Conservation (phyloP, 768 basidiomycete species). For the Pisolithus albus region DNA sequence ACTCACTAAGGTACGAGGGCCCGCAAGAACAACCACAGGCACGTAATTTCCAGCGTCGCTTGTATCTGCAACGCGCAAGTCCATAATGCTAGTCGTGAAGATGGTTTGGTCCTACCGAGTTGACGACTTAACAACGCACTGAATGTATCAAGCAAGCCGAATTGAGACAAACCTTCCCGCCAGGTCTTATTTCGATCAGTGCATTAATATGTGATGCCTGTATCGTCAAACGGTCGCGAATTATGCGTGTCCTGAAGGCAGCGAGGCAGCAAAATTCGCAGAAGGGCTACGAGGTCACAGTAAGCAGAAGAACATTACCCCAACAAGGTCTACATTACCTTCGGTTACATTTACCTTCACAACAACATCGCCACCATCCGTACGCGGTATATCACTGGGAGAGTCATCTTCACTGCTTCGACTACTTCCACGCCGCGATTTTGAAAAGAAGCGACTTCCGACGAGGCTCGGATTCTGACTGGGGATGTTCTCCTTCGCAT, state of each 20-base stretch:
- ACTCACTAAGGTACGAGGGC: slow-evolving; percentile 54
- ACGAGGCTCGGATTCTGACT: slow-evolving; percentile 62
- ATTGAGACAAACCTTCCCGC: slow-evolving; percentile 51
- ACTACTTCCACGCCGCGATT: slow-evolving; percentile 32
- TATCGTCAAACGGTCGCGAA: slow-evolving; percentile 48
- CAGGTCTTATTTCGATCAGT: slow-evolving; percentile 59
- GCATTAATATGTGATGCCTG: slow-evolving; percentile 56
- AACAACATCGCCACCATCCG: slow-evolving; percentile 34
- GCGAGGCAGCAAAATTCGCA: slow-evolving; percentile 48
- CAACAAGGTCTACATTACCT: slow-evolving; percentile 21
- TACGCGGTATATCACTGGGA: slow-evolving; percentile 3
- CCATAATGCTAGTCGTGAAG: slow-evolving; percentile 56
- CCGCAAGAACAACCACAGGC: slow-evolving; percentile 48
- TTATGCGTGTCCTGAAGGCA: slow-evolving; percentile 18
- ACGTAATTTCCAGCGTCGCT: slow-evolving; percentile 26
- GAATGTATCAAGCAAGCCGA: slow-evolving; percentile 2
- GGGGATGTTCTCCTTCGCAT: slow-evolving; percentile 25
- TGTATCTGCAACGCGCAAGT: slow-evolving; percentile 50
- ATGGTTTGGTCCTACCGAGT: slow-evolving; percentile 59
- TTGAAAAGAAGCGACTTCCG: slow-evolving; percentile 71
- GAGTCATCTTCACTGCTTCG: slow-evolving; percentile 33
- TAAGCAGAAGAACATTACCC: not conserved
- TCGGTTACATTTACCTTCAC: slow-evolving; percentile 45
- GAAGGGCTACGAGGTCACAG: slow-evolving; percentile 21
- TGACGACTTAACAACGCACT: not conserved